These are phyloP conservation scores for Chalaropsis ovoidea DNA, from an alignment of 2,329 filamentous ascomycete genomes.

Conservation along the genomic window DNA sequence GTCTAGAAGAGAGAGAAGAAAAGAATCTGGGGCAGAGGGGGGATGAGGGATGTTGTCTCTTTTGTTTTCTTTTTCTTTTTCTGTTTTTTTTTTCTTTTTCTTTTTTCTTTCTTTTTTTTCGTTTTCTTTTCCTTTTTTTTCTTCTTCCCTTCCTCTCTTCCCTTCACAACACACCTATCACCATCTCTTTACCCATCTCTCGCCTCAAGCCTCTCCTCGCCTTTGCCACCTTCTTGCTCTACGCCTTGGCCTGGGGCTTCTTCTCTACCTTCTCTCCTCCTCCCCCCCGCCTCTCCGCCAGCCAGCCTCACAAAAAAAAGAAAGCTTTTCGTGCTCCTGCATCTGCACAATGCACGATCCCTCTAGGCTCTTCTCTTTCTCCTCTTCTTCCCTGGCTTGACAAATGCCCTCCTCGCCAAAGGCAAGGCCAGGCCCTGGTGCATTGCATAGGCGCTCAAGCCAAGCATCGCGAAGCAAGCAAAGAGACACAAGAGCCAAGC, in stretches of 20 bases:
- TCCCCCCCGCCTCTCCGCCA: no score
- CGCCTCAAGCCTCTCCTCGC: background rate
- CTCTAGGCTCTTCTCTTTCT: conserved; percentile 36
- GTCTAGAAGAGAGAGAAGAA: background rate
- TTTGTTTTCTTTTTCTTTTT: background rate
- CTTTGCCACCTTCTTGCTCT: background rate
- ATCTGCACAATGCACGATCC: conserved; percentile 20
- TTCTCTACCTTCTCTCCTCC: no score
- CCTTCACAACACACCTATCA: background rate
- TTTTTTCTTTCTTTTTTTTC: background rate
- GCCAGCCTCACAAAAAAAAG: no score
- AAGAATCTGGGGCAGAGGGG: background rate
- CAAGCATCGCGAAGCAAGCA: background rate
- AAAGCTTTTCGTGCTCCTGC: no score
- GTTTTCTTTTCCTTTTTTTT: background rate
- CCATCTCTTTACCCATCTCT: background rate
- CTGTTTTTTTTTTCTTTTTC: background rate
- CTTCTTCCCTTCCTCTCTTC: background rate
- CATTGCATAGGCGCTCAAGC: conserved; percentile 13
- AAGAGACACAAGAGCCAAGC: background rate
- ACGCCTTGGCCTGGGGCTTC: no score
- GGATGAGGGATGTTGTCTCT: background rate
- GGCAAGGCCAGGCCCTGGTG: background rate
- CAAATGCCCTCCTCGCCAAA: conserved; percentile 19
- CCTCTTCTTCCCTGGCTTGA: conserved; percentile 32